Evolutionary conservation across 73 alveolate species (phyloP).

Genomic region (Paramecium bursaria): DNA sequence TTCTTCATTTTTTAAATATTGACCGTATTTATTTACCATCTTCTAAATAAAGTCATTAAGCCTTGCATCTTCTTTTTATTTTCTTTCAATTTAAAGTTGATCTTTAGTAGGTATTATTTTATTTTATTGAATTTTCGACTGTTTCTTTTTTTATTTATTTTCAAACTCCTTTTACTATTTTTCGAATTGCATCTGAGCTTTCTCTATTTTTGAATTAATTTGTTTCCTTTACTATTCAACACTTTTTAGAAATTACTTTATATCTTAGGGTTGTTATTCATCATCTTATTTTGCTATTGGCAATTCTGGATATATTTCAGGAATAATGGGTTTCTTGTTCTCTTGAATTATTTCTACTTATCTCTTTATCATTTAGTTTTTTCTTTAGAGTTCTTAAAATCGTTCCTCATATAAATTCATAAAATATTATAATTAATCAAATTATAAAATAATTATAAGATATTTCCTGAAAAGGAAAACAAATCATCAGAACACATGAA

Average conservation of each 20-base stretch:
- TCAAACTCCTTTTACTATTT: not conserved
- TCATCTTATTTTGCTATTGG: too few relatives aligned
- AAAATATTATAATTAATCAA: too few relatives aligned
- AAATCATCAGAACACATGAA: too few relatives aligned
- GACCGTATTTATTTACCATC: conserved; percentile 12
- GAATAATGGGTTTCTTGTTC: too few relatives aligned
- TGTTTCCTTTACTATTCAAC: not conserved
- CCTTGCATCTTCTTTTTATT: conserved; percentile 33
- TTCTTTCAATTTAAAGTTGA: conserved; percentile 17
- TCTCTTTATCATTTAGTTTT: too few relatives aligned
- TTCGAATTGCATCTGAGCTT: not conserved
- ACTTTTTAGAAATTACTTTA: conserved; percentile 7
- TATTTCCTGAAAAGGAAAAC: too few relatives aligned
- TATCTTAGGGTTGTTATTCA: too few relatives aligned
- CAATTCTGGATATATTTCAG: too few relatives aligned
- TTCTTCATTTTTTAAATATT: conserved; percentile 24
- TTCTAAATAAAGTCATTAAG: conserved; percentile 39
- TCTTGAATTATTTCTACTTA: too few relatives aligned
- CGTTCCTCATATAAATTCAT: too few relatives aligned
- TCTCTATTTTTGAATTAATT: conserved; percentile 8
- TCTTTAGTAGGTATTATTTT: conserved; percentile 14
- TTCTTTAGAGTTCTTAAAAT: too few relatives aligned
- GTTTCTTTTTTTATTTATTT: conserved; percentile 10
- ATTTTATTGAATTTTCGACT: not conserved
- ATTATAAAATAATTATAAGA: too few relatives aligned